These are phyloP conservation scores for Blastomyces emzantsi DNA, from an alignment of 2,329 filamentous ascomycete species.

Conservation along the genomic window DNA sequence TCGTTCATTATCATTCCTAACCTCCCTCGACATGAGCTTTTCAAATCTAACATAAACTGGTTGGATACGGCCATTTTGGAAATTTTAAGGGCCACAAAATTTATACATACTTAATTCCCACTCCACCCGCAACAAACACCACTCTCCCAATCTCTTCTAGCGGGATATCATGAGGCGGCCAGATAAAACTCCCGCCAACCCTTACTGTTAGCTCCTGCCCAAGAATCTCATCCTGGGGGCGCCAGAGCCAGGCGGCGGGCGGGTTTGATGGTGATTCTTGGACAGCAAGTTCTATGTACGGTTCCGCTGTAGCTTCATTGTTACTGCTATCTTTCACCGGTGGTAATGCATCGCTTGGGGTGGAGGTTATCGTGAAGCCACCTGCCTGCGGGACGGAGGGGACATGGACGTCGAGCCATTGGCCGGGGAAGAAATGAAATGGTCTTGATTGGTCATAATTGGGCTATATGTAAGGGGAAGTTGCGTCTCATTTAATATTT, in stretches of 20 bases:
- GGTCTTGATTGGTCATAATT: slow-evolving; percentile 19
- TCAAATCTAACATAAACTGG: neutral
- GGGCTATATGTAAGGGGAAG: slow-evolving; percentile 5
- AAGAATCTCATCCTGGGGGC: slow-evolving; percentile 46
- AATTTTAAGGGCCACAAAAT: neutral
- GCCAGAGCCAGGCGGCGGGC: slow-evolving; percentile 69
- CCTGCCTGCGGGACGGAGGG: slow-evolving; percentile 61
- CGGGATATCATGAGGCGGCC: slow-evolving; percentile 52
- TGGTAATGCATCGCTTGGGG: slow-evolving; percentile 47
- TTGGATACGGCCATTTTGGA: neutral
- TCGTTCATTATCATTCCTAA: neutral
- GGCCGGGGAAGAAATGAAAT: slow-evolving; percentile 64
- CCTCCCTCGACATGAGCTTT: neutral
- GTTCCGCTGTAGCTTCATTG: slow-evolving; percentile 21
- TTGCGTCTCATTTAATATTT: neutral
- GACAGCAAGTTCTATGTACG: slow-evolving; percentile 68
- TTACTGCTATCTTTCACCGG: neutral
- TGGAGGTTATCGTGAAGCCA: slow-evolving; percentile 80
- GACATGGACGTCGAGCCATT: slow-evolving; percentile 80
- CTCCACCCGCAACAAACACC: slow-evolving; percentile 70
- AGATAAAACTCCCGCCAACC: slow-evolving; percentile 73
- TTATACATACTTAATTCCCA: slow-evolving; percentile 62
- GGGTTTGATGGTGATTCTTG: slow-evolving; percentile 63
- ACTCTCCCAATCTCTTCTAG: slow-evolving; percentile 45
- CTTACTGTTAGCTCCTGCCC: slow-evolving; percentile 54